A percentile compares a stretch with the other conserved stretches of the same genome.
Conservation (phyloP, 768 basidiomycete genomes). For the Kwoniella europaea region DNA sequence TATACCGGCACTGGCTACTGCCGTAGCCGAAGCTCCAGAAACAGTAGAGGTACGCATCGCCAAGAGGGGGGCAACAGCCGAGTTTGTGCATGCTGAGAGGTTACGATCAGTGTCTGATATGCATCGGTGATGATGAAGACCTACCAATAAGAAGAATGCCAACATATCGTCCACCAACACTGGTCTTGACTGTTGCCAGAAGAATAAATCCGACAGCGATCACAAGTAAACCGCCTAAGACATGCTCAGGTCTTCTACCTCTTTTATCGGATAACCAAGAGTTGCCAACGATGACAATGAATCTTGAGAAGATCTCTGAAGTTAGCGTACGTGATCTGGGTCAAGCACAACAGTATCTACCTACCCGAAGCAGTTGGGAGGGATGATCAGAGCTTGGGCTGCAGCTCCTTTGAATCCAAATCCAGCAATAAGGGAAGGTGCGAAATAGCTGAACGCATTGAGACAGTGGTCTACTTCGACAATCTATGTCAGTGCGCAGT, state of each 20-base stretch:
- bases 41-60: slow-evolving; percentile 6
- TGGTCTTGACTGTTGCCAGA: background rate
- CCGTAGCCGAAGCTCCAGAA: slow-evolving; percentile 1
- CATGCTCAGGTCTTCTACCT: slow-evolving; percentile 3
- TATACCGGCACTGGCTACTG: slow-evolving; percentile 2
- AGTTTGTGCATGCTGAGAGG: slow-evolving; percentile 3
- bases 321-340: background rate
- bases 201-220: slow-evolving; percentile 4
- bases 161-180: slow-evolving; percentile 6
- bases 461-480: slow-evolving; percentile 16
- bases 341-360: no score
- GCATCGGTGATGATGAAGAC: background rate
- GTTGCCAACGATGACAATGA: slow-evolving; percentile 5
- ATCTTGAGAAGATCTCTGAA: background rate
- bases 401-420: slow-evolving; percentile 6
- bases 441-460: slow-evolving; percentile 36
- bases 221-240: background rate
- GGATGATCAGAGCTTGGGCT: slow-evolving; percentile 8
- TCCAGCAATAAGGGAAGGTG: slow-evolving; percentile 29
- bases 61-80: slow-evolving; percentile 2
- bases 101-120: no score
- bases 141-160: background rate
- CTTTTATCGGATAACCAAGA: background rate
- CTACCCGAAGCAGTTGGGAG: slow-evolving; percentile 7
- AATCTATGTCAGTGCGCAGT: background rate